These are phyloP conservation scores for Agaricus sinodeliciosus DNA, from an alignment of 768 basidiomycete genomes.

Conservation along the genomic window DNA sequence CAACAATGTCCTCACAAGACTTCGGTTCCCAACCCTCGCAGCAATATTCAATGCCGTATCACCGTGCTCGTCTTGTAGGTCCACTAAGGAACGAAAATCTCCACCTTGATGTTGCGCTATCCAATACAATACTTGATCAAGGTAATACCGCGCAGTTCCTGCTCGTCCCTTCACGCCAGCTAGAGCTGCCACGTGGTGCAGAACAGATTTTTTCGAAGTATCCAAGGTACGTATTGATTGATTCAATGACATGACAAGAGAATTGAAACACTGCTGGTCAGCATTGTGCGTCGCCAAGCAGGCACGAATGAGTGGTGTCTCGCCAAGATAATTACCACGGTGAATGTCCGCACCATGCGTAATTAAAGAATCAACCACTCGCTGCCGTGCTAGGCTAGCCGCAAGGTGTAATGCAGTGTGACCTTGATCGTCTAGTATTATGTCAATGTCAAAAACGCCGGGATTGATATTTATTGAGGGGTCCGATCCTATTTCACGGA, in stretches of 20 bases:
- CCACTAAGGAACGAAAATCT: constrained; percentile 74
- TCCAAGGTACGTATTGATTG: constrained; percentile 85
- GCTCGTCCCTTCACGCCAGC: constrained; percentile 91
- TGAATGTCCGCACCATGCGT: constrained; percentile 78
- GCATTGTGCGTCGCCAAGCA: constrained; percentile 84
- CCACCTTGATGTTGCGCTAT: constrained; percentile 73
- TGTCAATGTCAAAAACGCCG: constrained; percentile 57
- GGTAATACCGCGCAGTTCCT: constrained; percentile 79
- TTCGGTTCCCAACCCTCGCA: constrained; percentile 86
- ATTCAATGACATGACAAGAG: constrained; percentile 57
- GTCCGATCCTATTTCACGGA: constrained; percentile 56
- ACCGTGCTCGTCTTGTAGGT: constrained; percentile 90
- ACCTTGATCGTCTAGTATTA: constrained; percentile 89
- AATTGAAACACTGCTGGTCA: constrained; percentile 69
- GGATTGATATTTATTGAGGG: constrained; percentile 25
- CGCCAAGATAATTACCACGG: constrained; percentile 89
- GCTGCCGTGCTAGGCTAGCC: constrained; percentile 71
- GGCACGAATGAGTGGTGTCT: constrained; percentile 91
- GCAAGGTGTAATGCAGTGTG: constrained; percentile 95
- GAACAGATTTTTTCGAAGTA: constrained; percentile 72
- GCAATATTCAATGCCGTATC: constrained; percentile 96
- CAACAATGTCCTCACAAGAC: constrained; percentile 77
- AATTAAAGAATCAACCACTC: constrained; percentile 65
- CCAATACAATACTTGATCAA: constrained; percentile 85
- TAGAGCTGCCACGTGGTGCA: constrained; percentile 88